phyloP scores from a whole-genome alignment of 2,329 filamentous ascomycete species.

The Spiromastix sp. region DNA sequence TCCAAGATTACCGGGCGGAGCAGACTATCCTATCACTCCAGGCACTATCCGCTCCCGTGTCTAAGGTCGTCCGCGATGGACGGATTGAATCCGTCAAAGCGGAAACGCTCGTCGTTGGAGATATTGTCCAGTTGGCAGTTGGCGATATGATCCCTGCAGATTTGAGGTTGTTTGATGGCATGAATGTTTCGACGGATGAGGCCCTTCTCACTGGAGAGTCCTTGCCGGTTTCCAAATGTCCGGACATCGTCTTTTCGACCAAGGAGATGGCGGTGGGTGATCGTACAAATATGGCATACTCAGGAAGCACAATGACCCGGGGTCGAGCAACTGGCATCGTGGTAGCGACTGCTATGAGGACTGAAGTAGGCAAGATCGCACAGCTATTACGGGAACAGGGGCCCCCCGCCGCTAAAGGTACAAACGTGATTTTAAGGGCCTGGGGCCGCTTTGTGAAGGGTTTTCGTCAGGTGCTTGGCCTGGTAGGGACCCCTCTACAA shows the following conservation, averaged over 20 bases:
- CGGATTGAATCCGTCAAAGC: conserved; percentile 42
- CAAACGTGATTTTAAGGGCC: conserved; percentile 31
- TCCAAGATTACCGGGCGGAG: conserved; percentile 44
- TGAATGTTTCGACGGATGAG: conserved; percentile 51
- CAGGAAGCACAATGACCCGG: conserved; percentile 51
- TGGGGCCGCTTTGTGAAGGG: conserved; percentile 35
- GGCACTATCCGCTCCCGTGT: conserved; percentile 41
- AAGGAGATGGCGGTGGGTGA: conserved; percentile 46
- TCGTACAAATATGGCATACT: conserved; percentile 52
- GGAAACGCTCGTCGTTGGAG: conserved; percentile 47
- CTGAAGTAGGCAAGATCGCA: conserved; percentile 54
- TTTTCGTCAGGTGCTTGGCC: conserved; percentile 28
- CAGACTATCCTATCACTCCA: conserved; percentile 45
- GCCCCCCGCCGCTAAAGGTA: conserved; percentile 32
- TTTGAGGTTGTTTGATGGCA: conserved; percentile 43
- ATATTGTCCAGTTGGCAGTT: conserved; percentile 43
- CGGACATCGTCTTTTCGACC: conserved; percentile 30
- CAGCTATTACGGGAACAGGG: conserved; percentile 46
- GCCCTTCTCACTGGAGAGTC: conserved; percentile 54
- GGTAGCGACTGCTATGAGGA: conserved; percentile 52
- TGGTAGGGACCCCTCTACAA: conserved; percentile 53
- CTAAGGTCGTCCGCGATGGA: conserved; percentile 41
- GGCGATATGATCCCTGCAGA: conserved; percentile 43
- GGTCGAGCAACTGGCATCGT: conserved; percentile 52
- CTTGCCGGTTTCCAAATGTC: conserved; percentile 45